Percentiles rank a stretch among this genome's conserved stretches.
phyloP scores from a whole-genome alignment of 1,139 yeast genomes.

The Geotrichum cucujoidarum region DNA sequence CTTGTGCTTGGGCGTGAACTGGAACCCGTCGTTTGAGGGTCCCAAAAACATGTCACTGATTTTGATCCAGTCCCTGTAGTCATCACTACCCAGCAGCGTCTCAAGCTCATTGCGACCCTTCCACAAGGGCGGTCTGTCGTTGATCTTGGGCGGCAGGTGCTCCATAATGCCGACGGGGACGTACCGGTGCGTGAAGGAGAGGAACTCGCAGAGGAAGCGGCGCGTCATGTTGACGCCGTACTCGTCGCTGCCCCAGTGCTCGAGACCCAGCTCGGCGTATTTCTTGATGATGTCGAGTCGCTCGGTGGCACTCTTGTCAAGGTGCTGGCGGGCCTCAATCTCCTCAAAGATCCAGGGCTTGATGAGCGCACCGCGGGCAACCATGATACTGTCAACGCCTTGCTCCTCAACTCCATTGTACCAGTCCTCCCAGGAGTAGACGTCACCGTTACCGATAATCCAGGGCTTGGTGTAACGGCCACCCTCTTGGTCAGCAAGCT shows the following conservation, averaged over 20 bases:
- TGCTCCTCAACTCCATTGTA: constrained; percentile 54
- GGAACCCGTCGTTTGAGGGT: constrained; percentile 67
- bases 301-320: constrained; percentile 87
- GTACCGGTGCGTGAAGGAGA: constrained; percentile 90
- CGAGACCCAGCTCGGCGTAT: constrained; percentile 75
- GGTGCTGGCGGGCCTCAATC: constrained; percentile 77
- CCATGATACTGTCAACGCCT: constrained; percentile 90
- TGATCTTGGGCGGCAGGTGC: constrained; percentile 78
- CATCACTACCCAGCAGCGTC: constrained; percentile 77
- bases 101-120: constrained; percentile 91
- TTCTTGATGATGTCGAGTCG: constrained; percentile 68
- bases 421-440: constrained; percentile 86
- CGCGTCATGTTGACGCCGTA: constrained; percentile 86
- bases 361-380: constrained; percentile 94
- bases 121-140: constrained; percentile 94
- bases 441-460: constrained; percentile 87
- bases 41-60: constrained; percentile 96
- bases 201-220: constrained; percentile 87
- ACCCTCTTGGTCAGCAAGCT: constrained; percentile 43
- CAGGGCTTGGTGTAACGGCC: constrained; percentile 40
- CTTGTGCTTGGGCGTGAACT: constrained; percentile 89
- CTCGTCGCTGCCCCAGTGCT: constrained; percentile 98
- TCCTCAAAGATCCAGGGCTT: constrained; percentile 99
- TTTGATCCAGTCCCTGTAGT: constrained; percentile 92
- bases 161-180: constrained; percentile 92